Percentiles rank a stretch among this genome's conserved stretches.
Evolutionary conservation across 2,329 filamentous ascomycete genomes (phyloP).

Genomic region (Trichoderma afroharzianum): DNA sequence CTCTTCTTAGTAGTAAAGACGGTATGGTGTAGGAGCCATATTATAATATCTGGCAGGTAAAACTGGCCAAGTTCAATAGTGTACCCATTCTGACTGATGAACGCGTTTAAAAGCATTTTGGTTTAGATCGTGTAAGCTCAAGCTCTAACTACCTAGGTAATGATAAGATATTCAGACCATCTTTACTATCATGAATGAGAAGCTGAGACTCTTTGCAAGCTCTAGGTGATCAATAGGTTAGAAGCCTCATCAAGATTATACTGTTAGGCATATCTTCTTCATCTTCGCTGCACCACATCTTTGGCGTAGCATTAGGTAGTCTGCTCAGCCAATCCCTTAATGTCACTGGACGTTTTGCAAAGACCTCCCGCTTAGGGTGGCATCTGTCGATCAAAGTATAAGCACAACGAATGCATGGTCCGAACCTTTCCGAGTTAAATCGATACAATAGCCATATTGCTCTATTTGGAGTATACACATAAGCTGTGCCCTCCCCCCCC

Average conservation of each 20-base stretch:
- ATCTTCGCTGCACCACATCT: background rate
- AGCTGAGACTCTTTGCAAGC: background rate
- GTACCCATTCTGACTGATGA: background rate
- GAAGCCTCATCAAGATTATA: background rate
- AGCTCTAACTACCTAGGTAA: fast-evolving
- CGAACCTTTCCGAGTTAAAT: background rate
- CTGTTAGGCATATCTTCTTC: background rate
- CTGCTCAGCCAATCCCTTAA: background rate
- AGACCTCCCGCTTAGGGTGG: background rate
- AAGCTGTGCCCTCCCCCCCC: too few species aligned
- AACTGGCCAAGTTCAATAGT: background rate
- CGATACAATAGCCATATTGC: background rate
- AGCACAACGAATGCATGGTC: background rate
- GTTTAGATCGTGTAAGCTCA: background rate
- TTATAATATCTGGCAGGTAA: background rate
- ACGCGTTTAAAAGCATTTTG: background rate
- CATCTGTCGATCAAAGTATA: background rate
- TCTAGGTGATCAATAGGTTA: background rate
- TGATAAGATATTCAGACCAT: background rate
- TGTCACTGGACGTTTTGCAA: background rate
- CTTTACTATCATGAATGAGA: background rate
- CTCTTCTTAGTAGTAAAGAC: too few species aligned
- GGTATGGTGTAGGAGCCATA: background rate
- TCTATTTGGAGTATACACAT: too few species aligned
- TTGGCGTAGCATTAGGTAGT: background rate